Conservation (phyloP, 192 early-diverging fungal genomes). For the Linnemannia schmuckeri region DNA sequence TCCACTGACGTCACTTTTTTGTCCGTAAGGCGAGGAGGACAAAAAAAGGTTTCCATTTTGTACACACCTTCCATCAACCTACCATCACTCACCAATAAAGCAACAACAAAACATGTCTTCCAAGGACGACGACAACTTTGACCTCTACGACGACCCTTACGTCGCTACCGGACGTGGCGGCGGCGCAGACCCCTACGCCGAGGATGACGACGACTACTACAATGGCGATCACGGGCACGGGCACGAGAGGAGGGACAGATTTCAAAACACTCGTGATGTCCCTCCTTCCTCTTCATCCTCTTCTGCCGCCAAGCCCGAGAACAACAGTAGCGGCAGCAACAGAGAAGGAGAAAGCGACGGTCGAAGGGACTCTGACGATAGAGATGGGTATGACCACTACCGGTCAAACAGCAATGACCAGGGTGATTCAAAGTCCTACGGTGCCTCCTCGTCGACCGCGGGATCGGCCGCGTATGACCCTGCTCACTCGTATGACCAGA, state of each 20-base stretch:
- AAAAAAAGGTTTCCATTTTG: no score
- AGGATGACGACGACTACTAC: constrained; percentile 50
- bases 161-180: constrained; percentile 33
- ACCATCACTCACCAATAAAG: background rate
- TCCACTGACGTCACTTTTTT: background rate
- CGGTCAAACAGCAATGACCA: background rate
- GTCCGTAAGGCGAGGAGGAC: no score
- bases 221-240: constrained; percentile 21
- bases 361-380: background rate
- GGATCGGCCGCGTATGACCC: constrained; percentile 20
- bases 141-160: constrained; percentile 56
- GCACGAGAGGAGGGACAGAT: constrained; percentile 17
- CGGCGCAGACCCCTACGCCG: constrained; percentile 35
- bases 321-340: background rate
- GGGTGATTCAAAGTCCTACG: background rate
- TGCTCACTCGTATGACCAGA: constrained; percentile 20
- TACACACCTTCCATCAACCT: background rate
- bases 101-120: constrained; percentile 25
- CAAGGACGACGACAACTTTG: constrained; percentile 54
- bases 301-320: background rate
- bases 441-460: background rate
- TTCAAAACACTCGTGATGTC: constrained; percentile 17
- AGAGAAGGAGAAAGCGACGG: background rate
- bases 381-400: background rate
- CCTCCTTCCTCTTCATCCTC: background rate